Evolutionary conservation across 495 filamentous ascomycete genomes (phyloP).

Genomic region (Tuber borchii): DNA sequence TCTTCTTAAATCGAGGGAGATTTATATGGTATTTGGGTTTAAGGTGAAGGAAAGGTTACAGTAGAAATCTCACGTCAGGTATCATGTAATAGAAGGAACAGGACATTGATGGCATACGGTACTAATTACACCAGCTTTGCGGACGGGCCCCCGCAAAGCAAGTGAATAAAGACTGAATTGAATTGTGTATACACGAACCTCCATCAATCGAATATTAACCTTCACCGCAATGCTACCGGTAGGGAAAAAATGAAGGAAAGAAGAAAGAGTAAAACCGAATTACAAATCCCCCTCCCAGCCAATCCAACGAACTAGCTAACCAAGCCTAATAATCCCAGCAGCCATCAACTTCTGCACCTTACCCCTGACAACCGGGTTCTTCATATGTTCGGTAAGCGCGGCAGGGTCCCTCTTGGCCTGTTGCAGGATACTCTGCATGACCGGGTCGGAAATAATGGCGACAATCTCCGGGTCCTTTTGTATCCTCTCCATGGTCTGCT

Average conservation of each 20-base stretch:
- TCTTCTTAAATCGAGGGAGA: background rate
- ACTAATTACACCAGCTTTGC: background rate
- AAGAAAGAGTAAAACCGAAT: constrained; percentile 15
- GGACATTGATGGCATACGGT: background rate
- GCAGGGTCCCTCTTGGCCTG: constrained; percentile 91
- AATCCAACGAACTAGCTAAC: constrained; percentile 40
- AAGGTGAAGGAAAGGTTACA: background rate
- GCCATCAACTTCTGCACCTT: constrained; percentile 91
- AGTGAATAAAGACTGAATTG: background rate
- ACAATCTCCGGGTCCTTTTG: constrained; percentile 82
- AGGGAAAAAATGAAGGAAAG: constrained; percentile 11
- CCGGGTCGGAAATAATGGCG: constrained; percentile 80
- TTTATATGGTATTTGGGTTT: background rate
- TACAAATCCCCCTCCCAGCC: background rate
- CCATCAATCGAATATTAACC: constrained; percentile 1
- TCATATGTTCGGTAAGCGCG: constrained; percentile 93
- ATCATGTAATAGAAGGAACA: background rate
- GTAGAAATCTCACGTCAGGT: background rate
- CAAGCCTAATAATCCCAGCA: constrained; percentile 83
- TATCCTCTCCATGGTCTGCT: constrained; percentile 88
- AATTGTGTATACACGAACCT: background rate
- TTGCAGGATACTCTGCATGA: constrained; percentile 89
- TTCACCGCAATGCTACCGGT: background rate
- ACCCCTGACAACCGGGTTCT: constrained; percentile 70
- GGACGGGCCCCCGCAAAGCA: background rate